These are phyloP conservation scores for Petasospora rhodanensis DNA, from an alignment of 1,139 yeast species.

Conservation along the genomic window DNA sequence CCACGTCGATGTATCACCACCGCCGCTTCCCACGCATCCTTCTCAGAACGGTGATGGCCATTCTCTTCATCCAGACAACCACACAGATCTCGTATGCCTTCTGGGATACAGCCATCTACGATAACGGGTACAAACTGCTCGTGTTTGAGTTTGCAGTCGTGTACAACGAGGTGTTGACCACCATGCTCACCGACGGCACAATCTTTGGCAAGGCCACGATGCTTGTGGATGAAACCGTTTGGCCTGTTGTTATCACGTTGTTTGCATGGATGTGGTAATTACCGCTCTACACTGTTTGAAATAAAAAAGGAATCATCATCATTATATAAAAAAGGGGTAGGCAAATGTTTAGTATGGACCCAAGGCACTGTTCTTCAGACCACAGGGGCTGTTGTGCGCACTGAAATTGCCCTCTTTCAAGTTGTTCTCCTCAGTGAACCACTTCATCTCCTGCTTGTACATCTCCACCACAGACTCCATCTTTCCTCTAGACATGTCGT, in stretches of 20 bases:
- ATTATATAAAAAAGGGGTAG: no score
- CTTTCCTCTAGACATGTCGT: slow-evolving; percentile 50
- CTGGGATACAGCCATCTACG: slow-evolving; percentile 3
- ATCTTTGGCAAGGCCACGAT: neutral
- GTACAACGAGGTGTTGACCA: neutral
- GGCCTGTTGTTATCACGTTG: slow-evolving; percentile 1
- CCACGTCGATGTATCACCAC: no score
- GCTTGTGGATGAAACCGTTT: slow-evolving; percentile 1
- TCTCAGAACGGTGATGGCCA: neutral
- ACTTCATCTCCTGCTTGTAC: slow-evolving; percentile 36
- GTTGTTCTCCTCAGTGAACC: slow-evolving; percentile 13
- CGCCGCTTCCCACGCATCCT: slow-evolving; percentile 2
- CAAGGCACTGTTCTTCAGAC: slow-evolving; percentile 11
- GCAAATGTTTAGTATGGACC: no score
- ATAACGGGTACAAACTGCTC: slow-evolving; percentile 2
- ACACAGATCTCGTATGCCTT: slow-evolving; percentile 1
- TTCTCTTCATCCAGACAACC: slow-evolving; percentile 1
- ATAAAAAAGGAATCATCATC: no score
- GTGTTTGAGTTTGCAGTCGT: neutral
- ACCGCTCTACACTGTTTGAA: no score
- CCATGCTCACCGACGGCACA: slow-evolving; percentile 1
- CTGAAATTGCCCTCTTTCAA: slow-evolving; percentile 19
- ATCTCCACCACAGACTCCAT: slow-evolving; percentile 45
- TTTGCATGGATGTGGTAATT: slow-evolving; percentile 2
- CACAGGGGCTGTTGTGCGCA: slow-evolving; percentile 21